Evolutionary conservation across 495 filamentous ascomycete genomes (phyloP).

Genomic region (Xylaria scruposa): DNA sequence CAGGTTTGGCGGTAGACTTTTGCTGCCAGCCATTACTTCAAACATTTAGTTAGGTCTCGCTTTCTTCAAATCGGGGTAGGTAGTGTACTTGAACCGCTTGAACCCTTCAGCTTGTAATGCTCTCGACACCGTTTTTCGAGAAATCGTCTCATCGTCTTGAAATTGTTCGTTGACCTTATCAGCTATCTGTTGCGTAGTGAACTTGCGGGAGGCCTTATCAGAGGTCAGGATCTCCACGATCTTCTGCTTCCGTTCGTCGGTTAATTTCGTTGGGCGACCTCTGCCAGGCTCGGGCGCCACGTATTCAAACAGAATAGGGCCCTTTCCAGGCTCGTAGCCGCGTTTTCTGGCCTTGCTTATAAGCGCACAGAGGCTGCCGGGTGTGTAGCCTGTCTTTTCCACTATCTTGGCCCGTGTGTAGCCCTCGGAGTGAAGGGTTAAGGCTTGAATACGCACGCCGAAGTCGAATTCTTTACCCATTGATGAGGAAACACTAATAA

Average conservation of each 20-base stretch:
- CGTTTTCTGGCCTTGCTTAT: neutral
- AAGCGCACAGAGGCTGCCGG: neutral
- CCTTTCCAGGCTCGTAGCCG: neutral
- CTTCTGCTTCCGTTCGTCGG: neutral
- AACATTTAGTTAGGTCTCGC: neutral
- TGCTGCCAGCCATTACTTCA: neutral
- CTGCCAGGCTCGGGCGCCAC: neutral
- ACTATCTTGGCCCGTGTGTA: neutral
- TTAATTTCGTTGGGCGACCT: neutral
- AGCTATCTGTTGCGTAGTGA: neutral
- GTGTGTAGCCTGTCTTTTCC: neutral
- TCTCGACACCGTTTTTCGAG: neutral
- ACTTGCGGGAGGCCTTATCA: neutral
- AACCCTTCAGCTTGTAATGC: neutral
- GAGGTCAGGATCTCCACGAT: neutral
- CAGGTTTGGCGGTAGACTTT: neutral
- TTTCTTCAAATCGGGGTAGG: neutral
- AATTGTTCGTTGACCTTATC: neutral
- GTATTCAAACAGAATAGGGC: neutral
- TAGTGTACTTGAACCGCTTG: neutral
- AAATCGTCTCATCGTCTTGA: neutral
- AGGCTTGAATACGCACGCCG: neutral
- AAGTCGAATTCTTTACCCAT: slow-evolving; percentile 7
- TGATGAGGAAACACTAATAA: neutral
- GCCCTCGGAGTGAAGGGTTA: neutral